These are phyloP conservation scores for Aspergillus sparsus DNA, from an alignment of 495 filamentous ascomycete genomes.

Conservation along the genomic window DNA sequence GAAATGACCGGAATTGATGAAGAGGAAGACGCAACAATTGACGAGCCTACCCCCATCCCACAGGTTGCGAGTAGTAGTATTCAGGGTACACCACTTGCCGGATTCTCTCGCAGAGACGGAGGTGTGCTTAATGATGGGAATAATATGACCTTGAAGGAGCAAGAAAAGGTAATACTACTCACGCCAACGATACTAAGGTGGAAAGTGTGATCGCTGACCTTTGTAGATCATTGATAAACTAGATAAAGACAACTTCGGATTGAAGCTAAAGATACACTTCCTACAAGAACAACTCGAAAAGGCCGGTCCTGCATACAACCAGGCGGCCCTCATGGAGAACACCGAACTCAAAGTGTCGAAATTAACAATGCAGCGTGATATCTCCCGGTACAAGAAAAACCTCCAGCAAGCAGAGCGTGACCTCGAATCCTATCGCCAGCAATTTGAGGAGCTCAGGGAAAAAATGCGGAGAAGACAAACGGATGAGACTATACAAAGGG, in stretches of 20 bases:
- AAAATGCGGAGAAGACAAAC: slow-evolving; percentile 73
- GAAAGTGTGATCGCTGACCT: slow-evolving; percentile 19
- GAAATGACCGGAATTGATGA: slow-evolving; percentile 69
- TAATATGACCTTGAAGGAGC: slow-evolving; percentile 86
- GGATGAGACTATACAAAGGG: slow-evolving; percentile 62
- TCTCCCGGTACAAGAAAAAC: slow-evolving; percentile 78
- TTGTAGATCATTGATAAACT: slow-evolving; percentile 82
- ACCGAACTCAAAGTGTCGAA: slow-evolving; percentile 91
- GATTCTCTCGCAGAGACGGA: slow-evolving; percentile 58
- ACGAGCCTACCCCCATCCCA: slow-evolving; percentile 63
- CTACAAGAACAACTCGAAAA: slow-evolving; percentile 84
- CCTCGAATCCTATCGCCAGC: slow-evolving; percentile 72
- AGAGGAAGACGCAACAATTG: slow-evolving; percentile 56
- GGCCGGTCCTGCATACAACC: slow-evolving; percentile 82
- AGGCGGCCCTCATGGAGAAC: slow-evolving; percentile 86
- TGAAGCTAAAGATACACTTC: slow-evolving; percentile 97
- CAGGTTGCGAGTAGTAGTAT: slow-evolving; percentile 74
- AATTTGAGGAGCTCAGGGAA: slow-evolving; percentile 76
- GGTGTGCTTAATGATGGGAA: slow-evolving; percentile 69
- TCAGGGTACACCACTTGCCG: slow-evolving; percentile 75
- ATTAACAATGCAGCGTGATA: slow-evolving; percentile 81
- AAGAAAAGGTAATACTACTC: slow-evolving; percentile 69
- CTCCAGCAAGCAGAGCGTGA: slow-evolving; percentile 77
- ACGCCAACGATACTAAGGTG: background rate
- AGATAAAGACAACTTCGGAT: slow-evolving; percentile 92